Evolutionary conservation across 495 filamentous ascomycete genomes (phyloP).

Genomic region (Astrothelium macrocarpum): DNA sequence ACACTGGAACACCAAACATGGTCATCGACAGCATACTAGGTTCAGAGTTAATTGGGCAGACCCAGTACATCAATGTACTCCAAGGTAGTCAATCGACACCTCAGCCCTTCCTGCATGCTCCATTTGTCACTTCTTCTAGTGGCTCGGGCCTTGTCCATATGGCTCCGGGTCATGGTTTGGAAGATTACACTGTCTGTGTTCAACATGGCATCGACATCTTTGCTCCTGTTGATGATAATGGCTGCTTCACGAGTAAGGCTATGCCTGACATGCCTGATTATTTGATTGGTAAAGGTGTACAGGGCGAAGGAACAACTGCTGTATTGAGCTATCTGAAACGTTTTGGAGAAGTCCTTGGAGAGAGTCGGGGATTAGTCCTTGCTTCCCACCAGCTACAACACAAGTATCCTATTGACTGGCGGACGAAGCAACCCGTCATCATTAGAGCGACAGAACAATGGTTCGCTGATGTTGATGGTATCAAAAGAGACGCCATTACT

Average conservation of each 20-base stretch:
- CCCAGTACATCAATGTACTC: constrained; percentile 57
- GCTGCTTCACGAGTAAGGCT: constrained; percentile 66
- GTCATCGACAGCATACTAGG: constrained; percentile 54
- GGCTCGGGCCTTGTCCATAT: constrained; percentile 89
- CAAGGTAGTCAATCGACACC: constrained; percentile 40
- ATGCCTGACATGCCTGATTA: constrained; percentile 53
- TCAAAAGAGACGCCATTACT: constrained; percentile 60
- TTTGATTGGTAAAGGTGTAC: constrained; percentile 53
- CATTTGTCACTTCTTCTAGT: constrained; percentile 78
- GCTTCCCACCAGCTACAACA: constrained; percentile 61
- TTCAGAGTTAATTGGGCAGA: constrained; percentile 47
- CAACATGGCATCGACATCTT: constrained; percentile 52
- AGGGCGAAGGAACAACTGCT: constrained; percentile 53
- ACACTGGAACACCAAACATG: constrained; percentile 23
- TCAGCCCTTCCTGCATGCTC: constrained; percentile 65
- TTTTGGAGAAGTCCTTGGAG: constrained; percentile 14
- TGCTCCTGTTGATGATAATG: constrained; percentile 73
- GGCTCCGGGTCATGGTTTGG: constrained; percentile 91
- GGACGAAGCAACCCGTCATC: constrained; percentile 85
- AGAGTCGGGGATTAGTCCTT: constrained; percentile 41
- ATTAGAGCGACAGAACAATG: constrained; percentile 90
- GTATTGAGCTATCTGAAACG: constrained; percentile 57
- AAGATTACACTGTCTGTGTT: constrained; percentile 82
- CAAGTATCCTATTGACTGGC: constrained; percentile 97
- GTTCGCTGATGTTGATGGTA: constrained; percentile 84